phyloP scores from a whole-genome alignment of 768 basidiomycete species.

The Boletus subcaerulescens region DNA sequence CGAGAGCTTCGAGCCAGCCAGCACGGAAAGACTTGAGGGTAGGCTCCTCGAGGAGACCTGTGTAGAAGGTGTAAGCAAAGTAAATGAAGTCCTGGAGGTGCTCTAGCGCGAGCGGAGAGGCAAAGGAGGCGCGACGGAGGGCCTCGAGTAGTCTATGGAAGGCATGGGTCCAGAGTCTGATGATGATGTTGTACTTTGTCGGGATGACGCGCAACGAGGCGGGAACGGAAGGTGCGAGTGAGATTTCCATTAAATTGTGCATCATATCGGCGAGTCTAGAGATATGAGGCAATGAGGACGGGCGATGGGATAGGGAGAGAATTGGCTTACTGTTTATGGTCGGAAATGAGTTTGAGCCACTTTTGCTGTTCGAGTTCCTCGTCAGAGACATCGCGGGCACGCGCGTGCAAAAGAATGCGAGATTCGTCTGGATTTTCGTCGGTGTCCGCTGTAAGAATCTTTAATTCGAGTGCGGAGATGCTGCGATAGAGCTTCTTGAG shows the following conservation, averaged over 20 bases:
- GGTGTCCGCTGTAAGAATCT: conserved; percentile 60
- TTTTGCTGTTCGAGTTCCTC: conserved; percentile 72
- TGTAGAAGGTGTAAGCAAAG: conserved; percentile 93
- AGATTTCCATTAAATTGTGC: conserved; percentile 82
- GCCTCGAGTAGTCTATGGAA: conserved; percentile 91
- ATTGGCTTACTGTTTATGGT: conserved; percentile 80
- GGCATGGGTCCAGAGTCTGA: conserved; percentile 86
- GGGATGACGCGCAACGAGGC: conserved; percentile 87
- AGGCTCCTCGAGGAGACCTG: conserved; percentile 81
- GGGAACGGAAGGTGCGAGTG: conserved; percentile 83
- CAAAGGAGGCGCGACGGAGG: conserved; percentile 79
- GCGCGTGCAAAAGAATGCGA: conserved; percentile 34
- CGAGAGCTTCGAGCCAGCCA: conserved; percentile 95
- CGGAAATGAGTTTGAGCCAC: conserved; percentile 65
- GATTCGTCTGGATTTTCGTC: conserved; percentile 49
- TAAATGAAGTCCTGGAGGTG: conserved; percentile 94
- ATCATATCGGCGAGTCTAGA: conserved; percentile 87
- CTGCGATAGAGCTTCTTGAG: conserved; percentile 82
- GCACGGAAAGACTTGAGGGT: conserved; percentile 65
- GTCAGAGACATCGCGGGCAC: conserved; percentile 34
- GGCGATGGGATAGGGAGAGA: background rate
- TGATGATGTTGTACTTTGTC: conserved; percentile 92
- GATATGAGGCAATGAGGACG: conserved; percentile 8
- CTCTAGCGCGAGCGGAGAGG: conserved; percentile 67
- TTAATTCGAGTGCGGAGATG: conserved; percentile 77